Conservation (phyloP, 2,329 filamentous ascomycete genomes). For the Alternaria sp. region DNA sequence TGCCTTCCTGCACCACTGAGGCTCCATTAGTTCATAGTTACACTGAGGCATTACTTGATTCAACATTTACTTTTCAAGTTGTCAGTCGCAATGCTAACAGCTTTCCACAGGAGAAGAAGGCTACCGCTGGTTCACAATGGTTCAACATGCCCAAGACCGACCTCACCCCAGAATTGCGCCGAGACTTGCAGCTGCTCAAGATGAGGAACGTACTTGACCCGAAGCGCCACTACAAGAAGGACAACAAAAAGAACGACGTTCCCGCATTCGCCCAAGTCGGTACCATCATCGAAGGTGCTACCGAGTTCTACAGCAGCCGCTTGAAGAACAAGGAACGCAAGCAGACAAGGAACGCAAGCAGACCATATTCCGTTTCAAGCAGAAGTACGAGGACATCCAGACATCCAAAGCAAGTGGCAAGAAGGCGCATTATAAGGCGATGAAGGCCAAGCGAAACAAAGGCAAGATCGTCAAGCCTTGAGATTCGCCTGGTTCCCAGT, state of each 20-base stretch:
- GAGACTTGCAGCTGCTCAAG: slow-evolving; percentile 86
- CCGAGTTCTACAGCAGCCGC: slow-evolving; percentile 83
- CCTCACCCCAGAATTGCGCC: slow-evolving; percentile 83
- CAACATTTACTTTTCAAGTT: slow-evolving; percentile 17
- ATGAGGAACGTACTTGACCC: slow-evolving; percentile 90
- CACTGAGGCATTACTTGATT: slow-evolving; percentile 64
- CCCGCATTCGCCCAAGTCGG: slow-evolving; percentile 91
- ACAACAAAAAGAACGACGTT: slow-evolving; percentile 71
- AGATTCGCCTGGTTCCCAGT: slow-evolving; percentile 15
- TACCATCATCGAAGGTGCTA: slow-evolving; percentile 85
- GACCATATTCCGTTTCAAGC: slow-evolving; percentile 86
- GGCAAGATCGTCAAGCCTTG: slow-evolving; percentile 49
- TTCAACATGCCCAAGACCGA: slow-evolving; percentile 86
- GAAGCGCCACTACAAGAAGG: slow-evolving; percentile 91
- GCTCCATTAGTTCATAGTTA: slow-evolving; percentile 75
- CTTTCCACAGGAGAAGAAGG: slow-evolving; percentile 62
- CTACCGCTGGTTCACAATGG: slow-evolving; percentile 82
- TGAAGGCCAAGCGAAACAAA: slow-evolving; percentile 67
- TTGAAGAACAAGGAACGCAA: slow-evolving; percentile 88
- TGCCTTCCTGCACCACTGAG: slow-evolving; percentile 75
- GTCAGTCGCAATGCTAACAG: slow-evolving; percentile 31
- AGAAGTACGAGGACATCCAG: slow-evolving; percentile 88
- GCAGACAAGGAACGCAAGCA: slow-evolving; percentile 86
- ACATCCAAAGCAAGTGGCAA: slow-evolving; percentile 83
- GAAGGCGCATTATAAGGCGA: slow-evolving; percentile 85